phyloP scores from a whole-genome alignment of 768 basidiomycete species.

The Butyriboletus loyo region DNA sequence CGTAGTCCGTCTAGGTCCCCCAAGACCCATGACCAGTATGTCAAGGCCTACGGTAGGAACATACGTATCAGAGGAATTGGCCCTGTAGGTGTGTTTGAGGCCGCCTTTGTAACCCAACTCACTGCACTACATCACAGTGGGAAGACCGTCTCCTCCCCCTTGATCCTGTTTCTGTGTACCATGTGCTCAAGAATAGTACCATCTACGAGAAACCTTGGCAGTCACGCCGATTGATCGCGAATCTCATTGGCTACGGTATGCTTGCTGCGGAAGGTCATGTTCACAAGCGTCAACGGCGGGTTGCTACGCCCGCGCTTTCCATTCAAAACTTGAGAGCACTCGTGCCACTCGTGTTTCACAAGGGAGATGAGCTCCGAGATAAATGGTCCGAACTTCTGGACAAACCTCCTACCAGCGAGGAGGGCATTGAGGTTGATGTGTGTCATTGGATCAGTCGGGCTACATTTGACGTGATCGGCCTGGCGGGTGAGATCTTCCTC shows the following conservation, averaged over 20 bases:
- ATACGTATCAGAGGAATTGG: slow-evolving; percentile 66
- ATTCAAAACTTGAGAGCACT: slow-evolving; percentile 72
- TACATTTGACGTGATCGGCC: slow-evolving; percentile 88
- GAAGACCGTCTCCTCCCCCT: slow-evolving; percentile 77
- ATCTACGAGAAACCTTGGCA: slow-evolving; percentile 85
- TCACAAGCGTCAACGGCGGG: slow-evolving; percentile 78
- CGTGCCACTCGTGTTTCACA: slow-evolving; percentile 68
- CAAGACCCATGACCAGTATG: slow-evolving; percentile 49
- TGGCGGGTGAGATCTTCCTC: slow-evolving; percentile 58
- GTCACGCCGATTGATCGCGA: slow-evolving; percentile 68
- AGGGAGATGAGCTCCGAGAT: slow-evolving; percentile 59
- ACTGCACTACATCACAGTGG: slow-evolving; percentile 45
- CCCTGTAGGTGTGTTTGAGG: slow-evolving; percentile 49
- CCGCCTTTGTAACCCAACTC: slow-evolving; percentile 5
- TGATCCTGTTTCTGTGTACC: slow-evolving; percentile 70
- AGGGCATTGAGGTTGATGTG: slow-evolving; percentile 57
- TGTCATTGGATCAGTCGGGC: slow-evolving; percentile 78
- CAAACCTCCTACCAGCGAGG: slow-evolving; percentile 10
- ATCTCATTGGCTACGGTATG: slow-evolving; percentile 81
- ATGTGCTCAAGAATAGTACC: slow-evolving; percentile 69
- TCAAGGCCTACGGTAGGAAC: slow-evolving; percentile 62
- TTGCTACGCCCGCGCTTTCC: slow-evolving; percentile 77
- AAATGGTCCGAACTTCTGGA: slow-evolving; percentile 55
- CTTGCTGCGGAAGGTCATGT: slow-evolving; percentile 73
- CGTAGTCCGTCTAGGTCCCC: slow-evolving; percentile 54